Evolutionary conservation across 2,329 filamentous ascomycete species (phyloP).

Genomic region (Pleoardoris graminearum): DNA sequence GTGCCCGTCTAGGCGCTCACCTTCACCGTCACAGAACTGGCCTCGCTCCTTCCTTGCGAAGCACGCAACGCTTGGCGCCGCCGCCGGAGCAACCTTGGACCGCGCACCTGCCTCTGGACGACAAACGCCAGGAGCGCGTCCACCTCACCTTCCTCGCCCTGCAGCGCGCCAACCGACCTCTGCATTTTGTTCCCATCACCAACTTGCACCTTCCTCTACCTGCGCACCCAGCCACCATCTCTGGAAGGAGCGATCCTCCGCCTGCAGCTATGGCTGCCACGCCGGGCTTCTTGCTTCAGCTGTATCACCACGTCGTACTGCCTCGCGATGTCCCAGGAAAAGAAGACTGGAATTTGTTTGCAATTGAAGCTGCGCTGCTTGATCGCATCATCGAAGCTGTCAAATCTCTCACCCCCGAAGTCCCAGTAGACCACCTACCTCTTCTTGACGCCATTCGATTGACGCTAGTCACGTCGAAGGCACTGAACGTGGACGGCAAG

Average conservation of each 20-base stretch:
- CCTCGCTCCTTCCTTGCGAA: neutral
- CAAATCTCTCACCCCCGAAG: conserved; percentile 18
- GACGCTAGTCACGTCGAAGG: conserved; percentile 20
- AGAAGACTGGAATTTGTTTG: conserved; percentile 33
- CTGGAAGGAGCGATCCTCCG: neutral
- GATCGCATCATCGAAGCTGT: conserved; percentile 33
- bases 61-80: neutral
- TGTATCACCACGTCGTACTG: conserved; percentile 45
- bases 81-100: neutral
- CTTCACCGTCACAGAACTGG: neutral
- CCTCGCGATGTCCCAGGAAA: conserved; percentile 45
- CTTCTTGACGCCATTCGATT: conserved; percentile 20
- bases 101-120: neutral
- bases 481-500: conserved; percentile 27
- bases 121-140: neutral
- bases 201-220: neutral
- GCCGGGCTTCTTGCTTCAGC: conserved; percentile 24
- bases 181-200: neutral
- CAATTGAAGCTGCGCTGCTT: conserved; percentile 35
- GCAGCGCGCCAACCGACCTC: neutral
- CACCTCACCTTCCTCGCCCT: neutral
- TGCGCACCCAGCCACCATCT: neutral
- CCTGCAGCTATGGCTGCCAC: conserved; percentile 22
- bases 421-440: conserved; percentile 11
- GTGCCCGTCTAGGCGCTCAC: neutral